These are phyloP conservation scores for Sporisorium exsertum DNA, from an alignment of 1,284 basidiomycete genomes.

Conservation along the genomic window DNA sequence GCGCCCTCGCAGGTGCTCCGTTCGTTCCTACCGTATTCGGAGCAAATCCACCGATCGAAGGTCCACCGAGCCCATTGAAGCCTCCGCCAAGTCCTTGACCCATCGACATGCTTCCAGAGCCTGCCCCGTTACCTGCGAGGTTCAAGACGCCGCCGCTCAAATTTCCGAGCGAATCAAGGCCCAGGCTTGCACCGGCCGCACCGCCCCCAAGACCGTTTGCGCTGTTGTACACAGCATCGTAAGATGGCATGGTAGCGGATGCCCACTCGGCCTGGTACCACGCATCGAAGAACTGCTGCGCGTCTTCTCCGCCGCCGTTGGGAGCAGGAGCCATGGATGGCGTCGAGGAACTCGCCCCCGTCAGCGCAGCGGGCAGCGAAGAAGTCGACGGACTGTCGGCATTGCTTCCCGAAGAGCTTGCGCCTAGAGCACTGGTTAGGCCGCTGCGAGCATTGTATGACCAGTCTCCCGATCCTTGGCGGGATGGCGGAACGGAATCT, in stretches of 20 bases:
- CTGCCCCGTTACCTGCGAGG: neutral
- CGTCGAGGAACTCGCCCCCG: slow-evolving; percentile 28
- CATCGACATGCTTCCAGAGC: slow-evolving; percentile 3
- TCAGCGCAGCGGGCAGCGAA: slow-evolving; percentile 18
- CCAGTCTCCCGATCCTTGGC: slow-evolving; percentile 46
- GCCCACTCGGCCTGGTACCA: slow-evolving; percentile 59
- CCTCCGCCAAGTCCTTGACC: slow-evolving; percentile 41
- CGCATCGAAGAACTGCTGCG: slow-evolving; percentile 53
- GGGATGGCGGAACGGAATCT: slow-evolving; percentile 16
- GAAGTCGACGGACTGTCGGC: slow-evolving; percentile 38
- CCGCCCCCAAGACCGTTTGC: slow-evolving; percentile 31
- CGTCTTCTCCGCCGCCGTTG: slow-evolving; percentile 45
- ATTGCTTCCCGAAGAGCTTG: slow-evolving; percentile 33
- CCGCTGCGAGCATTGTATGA: slow-evolving; percentile 24
- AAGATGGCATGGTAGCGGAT: slow-evolving; percentile 48
- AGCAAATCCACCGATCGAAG: slow-evolving; percentile 27
- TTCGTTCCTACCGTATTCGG: neutral
- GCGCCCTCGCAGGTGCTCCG: neutral
- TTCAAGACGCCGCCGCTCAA: slow-evolving; percentile 24
- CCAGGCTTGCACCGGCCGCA: slow-evolving; percentile 38
- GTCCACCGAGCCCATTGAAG: slow-evolving; percentile 36
- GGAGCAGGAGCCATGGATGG: slow-evolving; percentile 17
- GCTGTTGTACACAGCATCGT: slow-evolving; percentile 44
- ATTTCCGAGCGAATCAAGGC: slow-evolving; percentile 33
- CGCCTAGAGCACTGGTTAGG: slow-evolving; percentile 11